Evolutionary conservation across 2,329 filamentous ascomycete species (phyloP), one percentile per base, ranked within the genome.

Genomic region (Diplodia mutila): DNA sequence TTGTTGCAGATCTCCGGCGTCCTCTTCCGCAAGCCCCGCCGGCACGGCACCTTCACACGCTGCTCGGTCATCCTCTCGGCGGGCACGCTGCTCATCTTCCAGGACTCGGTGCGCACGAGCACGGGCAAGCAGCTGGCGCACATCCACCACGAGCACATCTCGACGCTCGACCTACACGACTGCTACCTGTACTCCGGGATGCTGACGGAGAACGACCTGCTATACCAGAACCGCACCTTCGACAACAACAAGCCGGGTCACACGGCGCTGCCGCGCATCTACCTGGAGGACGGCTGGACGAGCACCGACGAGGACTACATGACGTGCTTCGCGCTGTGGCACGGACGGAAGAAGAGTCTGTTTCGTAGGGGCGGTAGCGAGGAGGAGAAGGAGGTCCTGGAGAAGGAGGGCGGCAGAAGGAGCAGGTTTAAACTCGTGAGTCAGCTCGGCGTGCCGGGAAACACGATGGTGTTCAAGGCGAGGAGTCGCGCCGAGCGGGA

Each of bases 301-400:
- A 85, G 82, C 29, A 85, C 83, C 0, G 88, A 90, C 70, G 87
- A 89, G 72, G 88, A 90, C 71, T 84, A 85, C n/a, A 87, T 88
- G 78, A 88, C 86, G 0, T 88, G 85, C 2, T 90, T 90, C 73
- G 87, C 89, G n/a, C 80, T 90, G 51, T 90, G 88, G 88, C 85
- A 88, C 70, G 85, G 85, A 46, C 82, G 84, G 69, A 82, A 80
- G 68, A 88, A 87, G 72, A 83, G 82, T 9, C 84, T 85, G 72
- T 89, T 90, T 73, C 75, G 81, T 73, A 77, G 66, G 73, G 78
- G 66, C 74, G 74, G 7, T 5, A 68, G 64, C 11, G 75, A 75
- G 3, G 74, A 77, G 53, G 54, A 65, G 57, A 52, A 48, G 46
- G 54, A 52, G 51, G 39, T 61, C 7, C 11, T 23, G 16, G 57